Base-by-base conservation (phyloP, 1,284 basidiomycete genomes). In the Ceratobasidium sp. region DNA sequence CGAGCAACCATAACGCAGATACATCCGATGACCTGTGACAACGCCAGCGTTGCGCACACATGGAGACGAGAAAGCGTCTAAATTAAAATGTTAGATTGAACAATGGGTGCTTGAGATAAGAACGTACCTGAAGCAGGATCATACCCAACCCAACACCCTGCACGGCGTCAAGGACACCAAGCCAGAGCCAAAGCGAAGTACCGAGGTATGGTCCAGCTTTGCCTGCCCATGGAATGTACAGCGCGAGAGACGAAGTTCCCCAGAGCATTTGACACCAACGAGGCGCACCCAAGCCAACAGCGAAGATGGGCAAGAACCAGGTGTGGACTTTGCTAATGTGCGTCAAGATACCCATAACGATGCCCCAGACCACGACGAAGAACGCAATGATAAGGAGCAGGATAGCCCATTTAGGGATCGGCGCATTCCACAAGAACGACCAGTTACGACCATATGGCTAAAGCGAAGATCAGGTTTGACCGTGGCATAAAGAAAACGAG, bases 91-190 rank as follows among this genome's bases (percentile, higher is more conserved):
- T 46, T 59, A 65, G 8, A n/a, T 22, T 11, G 34, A 25, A 40
- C 19, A 49, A 40, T 56, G 29, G 67, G 29, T 9, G 2, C 37
- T 13, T 65, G 22, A 19, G 22, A 65, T 11, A 37, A 59, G 19
- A 43, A 79, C 85, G 40, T 80, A 90, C 90, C 86, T 96, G 95
- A 22, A 97, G 90, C 19, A 97, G 87, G 82, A 97, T 97, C 93
- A 97, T 94, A 80, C 95, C 95, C 71, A 97, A 86, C 51, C 95
- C 95, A 56, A 97, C 95, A 84, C 95, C 95, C 83, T 97, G 95
- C 57, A 97, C 87, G 46, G 95, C 95, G 83, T 96, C 95, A 64
- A 97, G 87, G 51, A 97, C 95, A 82, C 95, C 95, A 15, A 97
- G 88, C 95, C 95, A 97, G 52, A 97, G 87, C 95, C 95, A 97